Evolutionary conservation across 805 yeast species (phyloP).

Genomic region (Millerozyma miso): DNA sequence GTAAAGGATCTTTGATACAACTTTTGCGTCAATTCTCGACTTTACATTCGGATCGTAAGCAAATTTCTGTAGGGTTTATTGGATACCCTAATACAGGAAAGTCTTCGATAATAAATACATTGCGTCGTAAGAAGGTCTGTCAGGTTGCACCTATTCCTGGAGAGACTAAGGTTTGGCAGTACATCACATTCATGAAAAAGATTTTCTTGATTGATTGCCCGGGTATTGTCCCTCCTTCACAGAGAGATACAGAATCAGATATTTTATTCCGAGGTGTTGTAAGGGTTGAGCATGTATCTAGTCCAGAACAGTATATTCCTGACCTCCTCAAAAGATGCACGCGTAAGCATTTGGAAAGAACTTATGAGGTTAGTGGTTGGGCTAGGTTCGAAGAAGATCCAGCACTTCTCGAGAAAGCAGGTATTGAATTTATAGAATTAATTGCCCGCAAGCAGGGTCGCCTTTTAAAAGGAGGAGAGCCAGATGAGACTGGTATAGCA

Average conservation of each 20-base stretch:
- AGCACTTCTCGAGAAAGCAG: conserved; percentile 44
- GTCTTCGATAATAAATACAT: conserved; percentile 90
- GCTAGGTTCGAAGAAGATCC: conserved; percentile 37
- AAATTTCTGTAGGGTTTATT: conserved; percentile 93
- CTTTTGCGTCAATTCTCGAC: conserved; percentile 88
- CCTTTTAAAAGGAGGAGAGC: conserved; percentile 94
- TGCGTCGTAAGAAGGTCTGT: conserved; percentile 93
- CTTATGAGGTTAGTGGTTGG: conserved; percentile 95
- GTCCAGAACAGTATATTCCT: conserved; percentile 94
- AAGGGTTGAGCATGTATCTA: conserved; percentile 93
- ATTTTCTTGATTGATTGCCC: conserved; percentile 97
- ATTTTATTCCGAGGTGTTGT: conserved; percentile 95
- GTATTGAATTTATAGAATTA: conserved; percentile 75
- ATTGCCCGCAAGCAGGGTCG: conserved; percentile 92
- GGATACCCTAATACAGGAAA: conserved; percentile 99
- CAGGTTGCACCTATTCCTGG: conserved; percentile 98
- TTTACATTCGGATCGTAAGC: conserved; percentile 88
- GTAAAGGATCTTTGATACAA: conserved; percentile 95
- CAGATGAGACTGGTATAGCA: conserved; percentile 91
- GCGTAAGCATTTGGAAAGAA: conserved; percentile 86
- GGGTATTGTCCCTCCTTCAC: conserved; percentile 95
- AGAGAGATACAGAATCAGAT: conserved; percentile 86
- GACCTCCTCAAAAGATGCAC: conserved; percentile 82
- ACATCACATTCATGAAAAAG: conserved; percentile 93
- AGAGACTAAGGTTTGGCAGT: conserved; percentile 98